Conservation (phyloP, 2,329 filamentous ascomycete species). For the Trichocomaceae sp. region DNA sequence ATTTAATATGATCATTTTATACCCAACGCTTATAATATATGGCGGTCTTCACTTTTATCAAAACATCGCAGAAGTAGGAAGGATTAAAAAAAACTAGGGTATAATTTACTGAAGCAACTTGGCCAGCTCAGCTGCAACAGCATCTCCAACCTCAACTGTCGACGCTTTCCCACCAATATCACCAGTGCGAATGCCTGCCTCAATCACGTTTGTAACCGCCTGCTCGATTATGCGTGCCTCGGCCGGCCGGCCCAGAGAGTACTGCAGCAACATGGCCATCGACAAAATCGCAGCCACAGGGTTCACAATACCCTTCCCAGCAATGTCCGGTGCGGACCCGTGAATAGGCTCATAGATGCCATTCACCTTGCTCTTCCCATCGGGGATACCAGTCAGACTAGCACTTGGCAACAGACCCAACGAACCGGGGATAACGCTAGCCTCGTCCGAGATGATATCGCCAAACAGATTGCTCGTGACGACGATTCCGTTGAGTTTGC, state of each 20-base stretch:
- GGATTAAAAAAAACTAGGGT: neutral
- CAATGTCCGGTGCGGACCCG: constrained; percentile 92
- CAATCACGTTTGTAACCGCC: constrained; percentile 72
- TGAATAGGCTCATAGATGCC: constrained; percentile 98
- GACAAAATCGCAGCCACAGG: constrained; percentile 88
- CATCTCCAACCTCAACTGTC: constrained; percentile 77
- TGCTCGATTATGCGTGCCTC: constrained; percentile 75
- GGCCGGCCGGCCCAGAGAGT: constrained; percentile 72
- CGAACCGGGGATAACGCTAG: constrained; percentile 85
- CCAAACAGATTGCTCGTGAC: constrained; percentile 93
- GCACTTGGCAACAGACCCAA: constrained; percentile 84
- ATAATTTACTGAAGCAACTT: constrained; percentile 49
- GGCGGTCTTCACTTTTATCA: neutral
- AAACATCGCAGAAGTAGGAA: no score
- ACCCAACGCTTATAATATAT: neutral
- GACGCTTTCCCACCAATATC: constrained; percentile 74
- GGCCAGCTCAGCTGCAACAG: constrained; percentile 66
- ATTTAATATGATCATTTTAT: neutral
- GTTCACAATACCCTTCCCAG: constrained; percentile 84
- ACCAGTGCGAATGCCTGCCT: constrained; percentile 68
- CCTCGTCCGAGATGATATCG: constrained; percentile 94
- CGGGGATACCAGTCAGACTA: constrained; percentile 76
- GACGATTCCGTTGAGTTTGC: constrained; percentile 79
- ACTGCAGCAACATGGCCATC: constrained; percentile 91
- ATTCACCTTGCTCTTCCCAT: constrained; percentile 76